Evolutionary conservation across 352 stramenopile genomes (phyloP).

Genomic region (Lagenidium sp.): DNA sequence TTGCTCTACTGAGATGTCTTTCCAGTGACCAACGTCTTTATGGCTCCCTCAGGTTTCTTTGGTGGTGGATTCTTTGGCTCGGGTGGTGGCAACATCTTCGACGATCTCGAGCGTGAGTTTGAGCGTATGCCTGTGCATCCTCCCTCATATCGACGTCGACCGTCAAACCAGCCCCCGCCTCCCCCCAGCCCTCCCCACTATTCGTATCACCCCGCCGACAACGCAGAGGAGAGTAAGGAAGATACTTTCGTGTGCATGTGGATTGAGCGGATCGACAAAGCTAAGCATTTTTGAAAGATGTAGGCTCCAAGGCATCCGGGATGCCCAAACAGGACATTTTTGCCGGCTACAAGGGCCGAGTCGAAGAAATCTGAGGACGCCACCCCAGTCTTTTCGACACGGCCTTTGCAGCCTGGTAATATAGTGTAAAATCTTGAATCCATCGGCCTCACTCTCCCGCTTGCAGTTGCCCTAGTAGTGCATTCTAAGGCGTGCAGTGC

Average conservation of each 20-base stretch:
- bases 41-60: conserved; percentile 35
- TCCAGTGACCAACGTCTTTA: not conserved
- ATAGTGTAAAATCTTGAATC: too few relatives aligned
- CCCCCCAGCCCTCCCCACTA: conserved; percentile 62
- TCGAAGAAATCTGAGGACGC: conserved; percentile 64
- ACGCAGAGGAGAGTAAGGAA: too few relatives aligned
- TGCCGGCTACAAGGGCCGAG: conserved; percentile 47
- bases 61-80: conserved; percentile 25
- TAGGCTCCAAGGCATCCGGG: conserved; percentile 27
- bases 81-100: conserved; percentile 34
- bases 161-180: conserved; percentile 21
- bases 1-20: not conserved
- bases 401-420: conserved; percentile 56
- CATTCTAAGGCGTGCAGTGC: too few relatives aligned
- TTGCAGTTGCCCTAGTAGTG: too few relatives aligned
- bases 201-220: conserved; percentile 55
- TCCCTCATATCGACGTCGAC: conserved; percentile 27
- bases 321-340: conserved; percentile 71
- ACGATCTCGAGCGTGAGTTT: conserved; percentile 55
- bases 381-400: conserved; percentile 56
- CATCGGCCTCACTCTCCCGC: too few relatives aligned
- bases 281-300: too few relatives aligned
- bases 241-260: too few relatives aligned
- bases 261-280: too few relatives aligned
- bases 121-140: conserved; percentile 47